phyloP scores from a whole-genome alignment of 306 rosid genomes.

The Fragaria vesca region DNA sequence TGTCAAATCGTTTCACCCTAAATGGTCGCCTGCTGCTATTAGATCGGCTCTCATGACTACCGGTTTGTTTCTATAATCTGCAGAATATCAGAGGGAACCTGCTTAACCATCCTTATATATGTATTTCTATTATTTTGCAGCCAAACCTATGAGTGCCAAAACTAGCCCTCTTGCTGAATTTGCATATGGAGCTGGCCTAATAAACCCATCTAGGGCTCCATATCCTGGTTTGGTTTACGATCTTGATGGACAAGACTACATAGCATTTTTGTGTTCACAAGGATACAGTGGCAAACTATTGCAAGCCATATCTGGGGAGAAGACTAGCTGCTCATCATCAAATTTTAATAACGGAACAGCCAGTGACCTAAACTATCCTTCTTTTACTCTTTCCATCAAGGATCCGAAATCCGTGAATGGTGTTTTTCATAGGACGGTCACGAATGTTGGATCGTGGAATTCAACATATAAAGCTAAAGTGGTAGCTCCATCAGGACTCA shows the following conservation, averaged over 20 bases:
- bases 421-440: slow-evolving; percentile 29
- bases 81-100: background rate
- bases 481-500: slow-evolving; percentile 26
- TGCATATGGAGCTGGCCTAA: slow-evolving; percentile 47
- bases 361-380: slow-evolving; percentile 52
- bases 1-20: slow-evolving; percentile 49
- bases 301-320: slow-evolving; percentile 13
- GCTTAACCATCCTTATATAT: background rate
- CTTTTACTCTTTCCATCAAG: slow-evolving; percentile 28
- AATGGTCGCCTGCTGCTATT: slow-evolving; percentile 49
- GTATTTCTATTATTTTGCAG: slow-evolving; percentile 24
- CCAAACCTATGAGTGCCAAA: slow-evolving; percentile 25
- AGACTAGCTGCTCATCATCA: slow-evolving; percentile 4
- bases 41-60: slow-evolving; percentile 52
- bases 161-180: slow-evolving; percentile 32
- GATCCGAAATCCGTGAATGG: slow-evolving; percentile 17
- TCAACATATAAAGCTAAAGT: slow-evolving; percentile 38
- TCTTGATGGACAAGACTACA: slow-evolving; percentile 23
- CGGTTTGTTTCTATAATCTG: slow-evolving; percentile 6
- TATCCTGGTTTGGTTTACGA: slow-evolving; percentile 55
- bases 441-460: slow-evolving; percentile 43
- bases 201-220: slow-evolving; percentile 36
- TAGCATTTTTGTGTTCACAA: slow-evolving; percentile 43
- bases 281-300: slow-evolving; percentile 33
- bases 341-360: background rate